Base-by-base conservation (phyloP, 495 filamentous ascomycete species). In the Annulohypoxylon nitens region DNA sequence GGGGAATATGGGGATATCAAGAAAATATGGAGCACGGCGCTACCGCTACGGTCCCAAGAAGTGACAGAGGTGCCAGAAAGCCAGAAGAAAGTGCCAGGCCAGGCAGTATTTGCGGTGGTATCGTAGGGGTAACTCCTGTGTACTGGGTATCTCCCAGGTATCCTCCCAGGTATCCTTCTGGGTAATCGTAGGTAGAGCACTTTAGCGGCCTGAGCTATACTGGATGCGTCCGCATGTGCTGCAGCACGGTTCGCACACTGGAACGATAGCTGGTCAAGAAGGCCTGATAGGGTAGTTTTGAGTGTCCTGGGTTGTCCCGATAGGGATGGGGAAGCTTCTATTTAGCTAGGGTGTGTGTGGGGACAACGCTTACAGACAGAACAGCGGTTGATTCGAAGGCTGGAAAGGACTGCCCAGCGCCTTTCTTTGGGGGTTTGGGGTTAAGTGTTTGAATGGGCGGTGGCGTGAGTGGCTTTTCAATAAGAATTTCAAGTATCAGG, bases 241-340 rank as follows among this genome's bases (percentile, higher is more conserved):
- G 54, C 34, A 55, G 71, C 71, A 75, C 67, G 67, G 72, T 63
- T 67, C 67, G 59, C 67, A 64, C 12, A 18, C 72, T 68, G 72
- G 72, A 64, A 75, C 67, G 67, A 64, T 75, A 75, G 62, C 63
- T 75, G 72, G 67, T 70, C 41, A 36, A 55, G 50, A 30, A 70
- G 58, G 43, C 67, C 67, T 70, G 72, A 75, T 70, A 70, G 72
- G 71, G 71, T 74, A 74, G 71, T 65, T 61, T 69, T 39, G 72
- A 67, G 62, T 43, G 53, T 60, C 67, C 61, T 66, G 57, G 72
- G 72, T 67, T 67, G 45, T 60, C 72, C 67, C 62, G 72, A 75
- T 70, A 75, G 63, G 72, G 72, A 75, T 68, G 30, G 58, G 70
- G 61, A 36, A 75, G 67, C 72, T 75, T 65, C 47, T 62, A 61